Base-by-base conservation (phyloP, 2,329 filamentous ascomycete species). In the Myriosclerotinia duriaeana region DNA sequence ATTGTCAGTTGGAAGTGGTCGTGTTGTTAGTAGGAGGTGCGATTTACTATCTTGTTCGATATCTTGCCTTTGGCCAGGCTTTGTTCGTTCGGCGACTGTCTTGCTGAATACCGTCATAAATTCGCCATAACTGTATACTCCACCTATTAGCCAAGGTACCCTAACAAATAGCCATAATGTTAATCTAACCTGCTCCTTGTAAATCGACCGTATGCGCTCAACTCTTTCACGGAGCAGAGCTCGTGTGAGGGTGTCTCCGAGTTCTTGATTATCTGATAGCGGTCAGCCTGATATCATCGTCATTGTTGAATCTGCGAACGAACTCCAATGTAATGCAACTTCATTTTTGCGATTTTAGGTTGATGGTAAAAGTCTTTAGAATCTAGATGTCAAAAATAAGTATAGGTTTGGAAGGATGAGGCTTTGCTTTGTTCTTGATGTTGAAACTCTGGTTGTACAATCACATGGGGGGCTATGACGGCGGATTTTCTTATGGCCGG, bases 271-370 rank as follows among this genome's bases (percentile, higher is more conserved):
- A 96, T 86, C 92, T 96, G 64, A 68, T 64, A 71, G 70, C 70
- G 72, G 72, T 75, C 72, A 73, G 70, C 60, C 11, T 64, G 44
- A 44, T 55, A 42, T 38, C 40, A 34, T 50, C 71, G 72, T 69
- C 60, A 68, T 69, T 69, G 44, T 59, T 66, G 67, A 61, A 68
- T 69, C 70, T 44, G 53, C 30, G n/a, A 40, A 56, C 69, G 70
- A 88, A 95, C 92, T 74, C 91, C 92, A 77, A 96, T 92, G 80
- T 95, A 95, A 79, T 90, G 85, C 78, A 95, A 82, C 87, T 93
- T 94, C 91, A 94, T 94, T 77, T 74, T 88, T 79, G 77, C 77
- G 75, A 72, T 70, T 66, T 66, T 64, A 42, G 5, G 30, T 44
- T 15, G 14, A 14, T 40, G 40, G 6, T 62, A n/a, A 40, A 40